Conservation (phyloP, 192 early-diverging fungal species). For the Podila clonocystis region DNA sequence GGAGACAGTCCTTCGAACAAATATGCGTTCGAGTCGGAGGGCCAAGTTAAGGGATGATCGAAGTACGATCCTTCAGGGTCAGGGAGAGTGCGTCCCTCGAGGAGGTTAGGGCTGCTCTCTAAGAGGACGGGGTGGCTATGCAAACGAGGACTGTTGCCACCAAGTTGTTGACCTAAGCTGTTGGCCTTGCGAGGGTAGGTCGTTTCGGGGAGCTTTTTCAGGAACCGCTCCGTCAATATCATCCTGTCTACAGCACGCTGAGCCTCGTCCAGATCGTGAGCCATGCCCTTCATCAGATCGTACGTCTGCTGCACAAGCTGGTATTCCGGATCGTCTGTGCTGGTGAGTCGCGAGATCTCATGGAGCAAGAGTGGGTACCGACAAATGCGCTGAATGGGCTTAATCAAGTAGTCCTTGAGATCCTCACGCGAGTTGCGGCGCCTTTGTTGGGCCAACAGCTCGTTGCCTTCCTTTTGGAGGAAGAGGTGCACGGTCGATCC, state of each 20-base stretch:
- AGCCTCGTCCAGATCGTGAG: conserved; percentile 54
- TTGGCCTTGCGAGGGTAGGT: conserved; percentile 19
- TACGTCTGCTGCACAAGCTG: conserved; percentile 29
- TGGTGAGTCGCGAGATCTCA: conserved; percentile 67
- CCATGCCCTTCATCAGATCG: conserved; percentile 49
- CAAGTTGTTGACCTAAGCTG: neutral
- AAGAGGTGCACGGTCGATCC: conserved; percentile 1
- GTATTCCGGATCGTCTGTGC: conserved; percentile 46
- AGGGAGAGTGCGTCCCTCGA: too few relatives aligned
- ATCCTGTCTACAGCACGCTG: conserved; percentile 40
- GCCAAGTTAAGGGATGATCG: too few relatives aligned
- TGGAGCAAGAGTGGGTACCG: conserved; percentile 87
- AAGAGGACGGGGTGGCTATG: too few relatives aligned
- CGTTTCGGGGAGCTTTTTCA: conserved; percentile 29
- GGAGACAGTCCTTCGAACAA: conserved; percentile 10
- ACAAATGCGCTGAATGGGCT: conserved; percentile 92
- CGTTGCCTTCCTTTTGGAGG: conserved; percentile 27
- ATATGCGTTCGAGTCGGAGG: too few relatives aligned
- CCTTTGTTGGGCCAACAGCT: conserved; percentile 24
- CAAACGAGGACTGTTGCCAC: neutral
- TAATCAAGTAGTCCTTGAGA: conserved; percentile 53
- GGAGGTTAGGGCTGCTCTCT: too few relatives aligned
- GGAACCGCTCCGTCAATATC: conserved; percentile 39
- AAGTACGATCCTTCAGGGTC: too few relatives aligned
- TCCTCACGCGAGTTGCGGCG: conserved; percentile 23